These are phyloP conservation scores for Phytopythium sindhum DNA, from an alignment of 352 stramenopile genomes.

Conservation along the genomic window DNA sequence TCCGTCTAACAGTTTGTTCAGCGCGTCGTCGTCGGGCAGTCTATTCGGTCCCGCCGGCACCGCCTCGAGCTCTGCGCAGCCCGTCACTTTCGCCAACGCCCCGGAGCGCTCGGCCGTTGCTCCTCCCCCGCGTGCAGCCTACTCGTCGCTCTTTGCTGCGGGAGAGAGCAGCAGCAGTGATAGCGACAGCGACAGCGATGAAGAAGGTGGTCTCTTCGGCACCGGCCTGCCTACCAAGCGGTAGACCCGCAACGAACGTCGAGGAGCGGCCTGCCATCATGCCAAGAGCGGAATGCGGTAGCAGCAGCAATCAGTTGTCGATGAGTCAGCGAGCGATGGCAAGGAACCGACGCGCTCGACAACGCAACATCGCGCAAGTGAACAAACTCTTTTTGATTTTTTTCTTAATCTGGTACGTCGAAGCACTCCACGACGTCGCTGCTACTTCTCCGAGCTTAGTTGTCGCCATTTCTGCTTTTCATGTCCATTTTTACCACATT, in stretches of 20 bases:
- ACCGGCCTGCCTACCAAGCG: constrained; percentile 66
- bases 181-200: constrained; percentile 70
- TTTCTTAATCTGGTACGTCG: not conserved
- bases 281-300: not conserved
- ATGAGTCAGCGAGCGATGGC: not conserved
- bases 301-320: not conserved
- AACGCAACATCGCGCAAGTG: not conserved
- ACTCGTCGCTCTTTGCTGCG: constrained; percentile 53
- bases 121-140: constrained; percentile 25
- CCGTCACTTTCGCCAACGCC: constrained; percentile 5
- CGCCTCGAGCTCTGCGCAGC: not conserved
- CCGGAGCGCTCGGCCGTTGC: constrained; percentile 7
- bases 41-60: constrained; percentile 13
- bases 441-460: constrained; percentile 2
- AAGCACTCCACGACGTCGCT: not conserved
- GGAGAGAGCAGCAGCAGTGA: constrained; percentile 46
- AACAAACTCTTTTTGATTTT: not conserved
- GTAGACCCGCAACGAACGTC: constrained; percentile 25
- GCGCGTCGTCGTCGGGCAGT: constrained; percentile 2
- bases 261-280: not conserved
- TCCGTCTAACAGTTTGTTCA: constrained; percentile 4
- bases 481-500: not conserved
- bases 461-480: not conserved
- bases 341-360: not conserved
- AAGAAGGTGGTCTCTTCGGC: constrained; percentile 75